Evolutionary conservation across 768 basidiomycete genomes (phyloP), one percentile per base, ranked within the genome.

Genomic region (Suillus discolor): DNA sequence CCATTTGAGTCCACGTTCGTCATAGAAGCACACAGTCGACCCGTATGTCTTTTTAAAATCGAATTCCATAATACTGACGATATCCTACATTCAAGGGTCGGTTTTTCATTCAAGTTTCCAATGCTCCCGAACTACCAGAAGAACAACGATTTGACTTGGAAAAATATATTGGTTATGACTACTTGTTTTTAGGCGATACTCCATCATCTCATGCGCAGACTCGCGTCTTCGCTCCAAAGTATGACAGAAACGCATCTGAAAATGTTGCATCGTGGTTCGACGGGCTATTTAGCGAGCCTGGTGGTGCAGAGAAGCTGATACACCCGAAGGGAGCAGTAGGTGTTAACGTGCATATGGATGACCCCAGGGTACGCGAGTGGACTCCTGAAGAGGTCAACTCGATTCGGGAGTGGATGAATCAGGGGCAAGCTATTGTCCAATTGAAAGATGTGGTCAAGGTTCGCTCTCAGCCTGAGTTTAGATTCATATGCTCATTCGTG

Each of bases 361-460:
- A 76, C 55, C 74, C 67, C 1, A 75, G 83, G 59, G 77, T 84
- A 23, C 79, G 83, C 12, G 79, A 81, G 62, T 80, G 75, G 73
- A 80, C 78, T 15, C 36, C 15, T 15, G 77, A 81, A 39, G 84
- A 85, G 63, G 67, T 74, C 59, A 62, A 66, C 0, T 62, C 72
- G 18, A 74, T 82, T 57, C 70, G 73, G 28, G 69, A 67, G 16
- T 87, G 81, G 77, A 71, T 86, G 64, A 65, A 71, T 0, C 69
- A 80, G 60, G 75, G 78, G n/a, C 67, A 71, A 12, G 69, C 69
- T 34, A 61, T 75, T 8, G 67, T 74, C 6, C 65, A 69, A 57
- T 61, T 78, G 23, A 77, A 74, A 65, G 62, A 74, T 3, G 63
- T 71, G 60, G 57, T 76, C 44, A 75, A 74, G 65, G 78, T 78